Conservation (phyloP, 1,139 yeast genomes). For the Scheffersomyces stambukii region DNA sequence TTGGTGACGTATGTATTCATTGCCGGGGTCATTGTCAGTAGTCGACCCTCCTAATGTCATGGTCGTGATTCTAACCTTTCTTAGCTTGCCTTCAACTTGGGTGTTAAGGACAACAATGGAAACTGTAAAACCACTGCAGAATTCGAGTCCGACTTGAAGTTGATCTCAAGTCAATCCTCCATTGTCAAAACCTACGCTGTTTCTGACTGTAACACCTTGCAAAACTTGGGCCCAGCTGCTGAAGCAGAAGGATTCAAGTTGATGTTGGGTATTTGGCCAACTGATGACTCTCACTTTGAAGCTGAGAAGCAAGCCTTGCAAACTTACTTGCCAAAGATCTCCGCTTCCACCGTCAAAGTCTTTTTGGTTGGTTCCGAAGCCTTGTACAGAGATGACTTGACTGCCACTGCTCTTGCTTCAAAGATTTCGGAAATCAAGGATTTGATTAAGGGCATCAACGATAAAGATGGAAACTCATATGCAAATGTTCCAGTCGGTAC, state of each 20-base stretch:
- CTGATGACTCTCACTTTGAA: constrained; percentile 65
- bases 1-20: constrained; percentile 40
- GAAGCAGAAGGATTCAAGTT: constrained; percentile 68
- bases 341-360: constrained; percentile 62
- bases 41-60: background rate
- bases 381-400: constrained; percentile 76
- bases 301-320: constrained; percentile 68
- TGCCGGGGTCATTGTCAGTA: background rate
- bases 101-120: constrained; percentile 68
- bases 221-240: constrained; percentile 81
- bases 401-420: constrained; percentile 63
- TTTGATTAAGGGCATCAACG: constrained; percentile 56
- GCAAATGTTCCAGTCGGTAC: constrained; percentile 75
- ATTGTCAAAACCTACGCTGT: constrained; percentile 80
- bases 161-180: constrained; percentile 51
- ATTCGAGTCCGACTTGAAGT: constrained; percentile 58
- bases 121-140: constrained; percentile 69
- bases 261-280: constrained; percentile 89
- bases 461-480: constrained; percentile 78
- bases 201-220: constrained; percentile 82
- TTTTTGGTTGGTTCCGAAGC: constrained; percentile 92
- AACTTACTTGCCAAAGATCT: constrained; percentile 65
- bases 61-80: background rate
- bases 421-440: constrained; percentile 57
- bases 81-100: constrained; percentile 71